These are phyloP conservation scores for Schizothecium vesticola DNA, from an alignment of 495 filamentous ascomycete genomes.

Conservation along the genomic window DNA sequence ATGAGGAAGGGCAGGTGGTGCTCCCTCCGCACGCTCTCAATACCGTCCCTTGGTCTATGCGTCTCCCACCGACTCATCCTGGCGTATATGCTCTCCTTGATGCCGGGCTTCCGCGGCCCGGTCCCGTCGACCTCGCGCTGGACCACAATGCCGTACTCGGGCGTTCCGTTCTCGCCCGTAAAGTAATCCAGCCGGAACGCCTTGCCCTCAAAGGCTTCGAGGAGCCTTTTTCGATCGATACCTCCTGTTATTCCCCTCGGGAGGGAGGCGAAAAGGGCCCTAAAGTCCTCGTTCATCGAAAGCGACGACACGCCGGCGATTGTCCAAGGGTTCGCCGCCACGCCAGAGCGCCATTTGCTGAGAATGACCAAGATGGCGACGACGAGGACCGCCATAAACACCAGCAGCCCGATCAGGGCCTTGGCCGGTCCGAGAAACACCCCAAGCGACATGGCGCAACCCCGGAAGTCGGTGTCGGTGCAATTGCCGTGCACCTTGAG, in stretches of 20 bases:
- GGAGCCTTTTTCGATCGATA: constrained; percentile 19
- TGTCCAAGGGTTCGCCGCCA: constrained; percentile 38
- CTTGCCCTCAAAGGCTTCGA: constrained; percentile 19
- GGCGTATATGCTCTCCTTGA: constrained; percentile 8
- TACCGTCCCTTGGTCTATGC: neutral
- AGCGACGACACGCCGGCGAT: constrained; percentile 35
- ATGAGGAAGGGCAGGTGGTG: constrained; percentile 32
- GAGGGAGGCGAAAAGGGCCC: constrained; percentile 21
- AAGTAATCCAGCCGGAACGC: constrained; percentile 36
- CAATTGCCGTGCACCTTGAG: constrained; percentile 30
- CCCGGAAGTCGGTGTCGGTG: constrained; percentile 17
- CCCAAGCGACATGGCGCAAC: constrained; percentile 33
- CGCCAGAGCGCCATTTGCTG: constrained; percentile 28
- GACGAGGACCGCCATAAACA: constrained; percentile 23
- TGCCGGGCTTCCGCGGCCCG: constrained; percentile 10
- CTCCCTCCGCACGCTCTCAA: neutral
- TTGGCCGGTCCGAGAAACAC: constrained; percentile 27
- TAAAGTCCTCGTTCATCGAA: constrained; percentile 28
- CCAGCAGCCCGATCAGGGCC: constrained; percentile 22
- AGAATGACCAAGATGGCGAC: constrained; percentile 23
- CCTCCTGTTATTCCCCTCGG: constrained; percentile 20
- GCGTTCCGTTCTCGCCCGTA: constrained; percentile 20
- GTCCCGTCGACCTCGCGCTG: constrained; percentile 7
- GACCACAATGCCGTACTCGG: constrained; percentile 32
- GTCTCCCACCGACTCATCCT: neutral